Evolutionary conservation across 306 rosid genomes (phyloP).

Genomic region (Cucurbita pepo): DNA sequence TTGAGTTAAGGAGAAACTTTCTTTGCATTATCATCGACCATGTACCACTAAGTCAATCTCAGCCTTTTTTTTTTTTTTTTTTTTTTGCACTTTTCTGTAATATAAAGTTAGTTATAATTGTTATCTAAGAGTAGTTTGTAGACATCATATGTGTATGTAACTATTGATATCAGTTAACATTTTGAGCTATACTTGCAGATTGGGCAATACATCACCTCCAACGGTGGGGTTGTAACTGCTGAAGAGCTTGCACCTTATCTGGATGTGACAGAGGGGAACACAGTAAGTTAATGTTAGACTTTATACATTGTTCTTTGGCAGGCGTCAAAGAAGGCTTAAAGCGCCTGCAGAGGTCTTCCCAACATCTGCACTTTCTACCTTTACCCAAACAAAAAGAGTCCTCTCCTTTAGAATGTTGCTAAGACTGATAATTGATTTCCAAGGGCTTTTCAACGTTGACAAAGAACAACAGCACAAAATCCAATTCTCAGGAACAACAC

Average conservation of each 20-base stretch:
- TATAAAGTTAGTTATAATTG: not conserved
- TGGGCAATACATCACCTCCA: constrained; percentile 81
- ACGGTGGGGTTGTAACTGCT: constrained; percentile 91
- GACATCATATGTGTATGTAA: not conserved
- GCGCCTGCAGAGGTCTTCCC: not conserved
- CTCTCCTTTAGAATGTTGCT: not conserved
- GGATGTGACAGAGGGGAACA: constrained; percentile 32
- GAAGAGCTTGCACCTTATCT: constrained; percentile 96
- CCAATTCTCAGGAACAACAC: not conserved
- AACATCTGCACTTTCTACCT: not conserved
- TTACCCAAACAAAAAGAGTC: not conserved
- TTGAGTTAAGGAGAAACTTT: not conserved
- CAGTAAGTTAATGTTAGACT: constrained; percentile 25
- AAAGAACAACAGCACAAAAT: not conserved
- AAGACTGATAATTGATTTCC: not conserved
- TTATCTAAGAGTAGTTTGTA: not conserved
- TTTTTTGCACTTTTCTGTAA: not conserved
- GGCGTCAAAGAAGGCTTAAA: not conserved
- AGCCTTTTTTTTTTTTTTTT: too few species aligned
- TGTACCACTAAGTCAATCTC: not conserved
- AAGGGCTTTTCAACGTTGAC: not conserved
- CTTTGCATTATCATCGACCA: not conserved
- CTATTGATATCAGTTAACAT: not conserved
- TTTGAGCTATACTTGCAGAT: constrained; percentile 37
- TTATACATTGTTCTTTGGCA: not conserved